phyloP scores from a whole-genome alignment of 352 stramenopile genomes.

The Phytopythium sindhum region DNA sequence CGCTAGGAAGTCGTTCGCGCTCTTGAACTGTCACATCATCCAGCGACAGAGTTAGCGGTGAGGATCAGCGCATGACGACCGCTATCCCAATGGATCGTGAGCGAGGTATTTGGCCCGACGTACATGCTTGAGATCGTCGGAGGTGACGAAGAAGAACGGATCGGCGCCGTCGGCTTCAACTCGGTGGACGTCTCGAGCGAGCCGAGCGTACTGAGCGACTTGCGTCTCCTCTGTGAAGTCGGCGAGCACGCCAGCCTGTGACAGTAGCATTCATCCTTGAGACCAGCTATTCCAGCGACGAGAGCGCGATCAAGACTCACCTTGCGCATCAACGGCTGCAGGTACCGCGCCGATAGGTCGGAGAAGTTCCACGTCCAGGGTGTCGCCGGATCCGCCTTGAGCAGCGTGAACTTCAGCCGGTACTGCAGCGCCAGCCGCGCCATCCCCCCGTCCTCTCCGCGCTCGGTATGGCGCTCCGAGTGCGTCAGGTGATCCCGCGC shows the following conservation, averaged over 20 bases:
- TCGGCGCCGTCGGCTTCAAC: constrained; percentile 19
- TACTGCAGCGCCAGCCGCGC: constrained; percentile 56
- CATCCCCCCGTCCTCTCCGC: constrained; percentile 3
- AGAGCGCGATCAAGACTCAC: constrained; percentile 12
- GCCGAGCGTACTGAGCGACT: constrained; percentile 57
- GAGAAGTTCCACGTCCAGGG: constrained; percentile 47
- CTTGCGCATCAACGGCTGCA: constrained; percentile 46
- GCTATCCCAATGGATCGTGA: neutral
- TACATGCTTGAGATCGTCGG: constrained; percentile 71
- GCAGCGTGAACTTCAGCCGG: constrained; percentile 60
- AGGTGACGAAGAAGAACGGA: constrained; percentile 34
- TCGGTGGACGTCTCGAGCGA: constrained; percentile 51
- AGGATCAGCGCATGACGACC: neutral
- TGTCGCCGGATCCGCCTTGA: constrained; percentile 48
- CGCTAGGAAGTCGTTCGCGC: constrained; percentile 66
- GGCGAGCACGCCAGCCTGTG: constrained; percentile 35
- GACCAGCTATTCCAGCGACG: neutral
- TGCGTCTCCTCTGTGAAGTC: constrained; percentile 71
- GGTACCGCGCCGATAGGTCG: constrained; percentile 34
- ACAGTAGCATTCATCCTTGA: neutral
- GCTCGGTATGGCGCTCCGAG: too few relatives aligned
- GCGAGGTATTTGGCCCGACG: constrained; percentile 4
- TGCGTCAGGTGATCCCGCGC: constrained; percentile 40
- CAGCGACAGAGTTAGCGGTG: neutral
- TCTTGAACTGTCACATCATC: constrained; percentile 57